Evolutionary conservation across 176 grass and related monocot species (phyloP).

Genomic region (Raddia guianensis): DNA sequence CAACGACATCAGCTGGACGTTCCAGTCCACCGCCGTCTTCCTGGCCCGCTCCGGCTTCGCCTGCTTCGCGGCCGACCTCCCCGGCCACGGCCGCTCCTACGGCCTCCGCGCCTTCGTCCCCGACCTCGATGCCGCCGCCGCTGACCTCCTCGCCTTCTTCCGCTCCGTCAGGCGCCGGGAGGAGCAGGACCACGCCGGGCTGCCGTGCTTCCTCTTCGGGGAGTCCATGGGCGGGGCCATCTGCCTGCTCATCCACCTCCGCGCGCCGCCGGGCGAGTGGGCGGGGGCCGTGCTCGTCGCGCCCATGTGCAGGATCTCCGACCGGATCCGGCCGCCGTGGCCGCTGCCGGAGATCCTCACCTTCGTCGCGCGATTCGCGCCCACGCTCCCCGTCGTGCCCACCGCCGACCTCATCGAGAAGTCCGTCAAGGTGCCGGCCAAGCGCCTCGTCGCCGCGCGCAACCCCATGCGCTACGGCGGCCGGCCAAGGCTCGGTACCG

Average conservation of each 20-base stretch:
- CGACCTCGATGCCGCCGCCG: constrained; percentile 56
- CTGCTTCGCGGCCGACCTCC: constrained; percentile 90
- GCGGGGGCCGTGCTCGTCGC: constrained; percentile 80
- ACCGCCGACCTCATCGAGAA: constrained; percentile 85
- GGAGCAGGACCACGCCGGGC: constrained; percentile 40
- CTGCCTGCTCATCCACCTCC: constrained; percentile 85
- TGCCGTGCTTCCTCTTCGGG: constrained; percentile 74
- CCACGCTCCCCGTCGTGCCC: constrained; percentile 82
- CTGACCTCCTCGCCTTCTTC: constrained; percentile 72
- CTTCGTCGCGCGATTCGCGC: constrained; percentile 64
- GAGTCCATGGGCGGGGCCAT: constrained; percentile 92
- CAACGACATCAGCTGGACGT: constrained; percentile 94
- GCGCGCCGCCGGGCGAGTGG: constrained; percentile 55
- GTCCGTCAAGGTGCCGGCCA: constrained; percentile 82
- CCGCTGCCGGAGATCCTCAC: constrained; percentile 70
- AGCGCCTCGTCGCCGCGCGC: constrained; percentile 65
- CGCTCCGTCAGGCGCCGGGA: constrained; percentile 44
- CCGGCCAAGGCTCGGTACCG: constrained; percentile 81
- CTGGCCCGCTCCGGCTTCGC: constrained; percentile 75
- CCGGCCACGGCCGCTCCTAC: constrained; percentile 79
- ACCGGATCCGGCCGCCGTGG: constrained; percentile 77
- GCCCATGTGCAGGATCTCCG: constrained; percentile 94
- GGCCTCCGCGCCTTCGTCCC: constrained; percentile 81
- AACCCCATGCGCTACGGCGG: constrained; percentile 82
- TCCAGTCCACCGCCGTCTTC: constrained; percentile 81